Conservation (phyloP, 495 filamentous ascomycete genomes). For the Xylaria nigripes region DNA sequence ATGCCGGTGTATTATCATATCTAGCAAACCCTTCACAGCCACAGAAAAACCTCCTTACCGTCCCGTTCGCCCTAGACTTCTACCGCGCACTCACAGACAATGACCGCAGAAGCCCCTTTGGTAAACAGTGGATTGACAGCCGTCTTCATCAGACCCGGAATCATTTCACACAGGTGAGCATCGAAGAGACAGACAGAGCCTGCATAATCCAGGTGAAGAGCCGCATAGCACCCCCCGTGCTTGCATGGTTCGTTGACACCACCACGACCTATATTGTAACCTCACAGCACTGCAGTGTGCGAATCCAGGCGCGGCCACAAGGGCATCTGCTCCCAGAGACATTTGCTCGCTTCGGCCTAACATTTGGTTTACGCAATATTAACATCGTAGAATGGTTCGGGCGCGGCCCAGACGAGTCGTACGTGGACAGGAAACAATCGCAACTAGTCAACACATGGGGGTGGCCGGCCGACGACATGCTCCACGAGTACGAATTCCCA, state of each 20-base stretch:
- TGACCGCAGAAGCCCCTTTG: conserved; percentile 44
- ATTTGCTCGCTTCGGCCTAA: conserved; percentile 53
- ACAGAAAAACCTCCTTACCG: conserved; percentile 34
- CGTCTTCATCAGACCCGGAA: conserved; percentile 37
- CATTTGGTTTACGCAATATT: conserved; percentile 35
- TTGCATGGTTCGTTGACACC: conserved; percentile 53
- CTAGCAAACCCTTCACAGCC: conserved; percentile 22
- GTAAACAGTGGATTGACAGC: conserved; percentile 33
- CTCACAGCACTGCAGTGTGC: conserved; percentile 36
- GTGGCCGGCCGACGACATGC: conserved; percentile 35
- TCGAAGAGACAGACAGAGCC: conserved; percentile 25
- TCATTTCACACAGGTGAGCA: conserved; percentile 36
- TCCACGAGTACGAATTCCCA: conserved; percentile 55
- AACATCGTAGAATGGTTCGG: conserved; percentile 52
- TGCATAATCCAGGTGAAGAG: conserved; percentile 34
- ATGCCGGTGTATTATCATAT: conserved; percentile 30
- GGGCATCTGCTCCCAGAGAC: conserved; percentile 42
- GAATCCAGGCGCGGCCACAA: conserved; percentile 31
- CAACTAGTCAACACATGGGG: conserved; percentile 49
- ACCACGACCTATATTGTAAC: conserved; percentile 48
- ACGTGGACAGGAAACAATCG: conserved; percentile 53
- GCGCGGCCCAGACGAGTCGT: conserved; percentile 55
- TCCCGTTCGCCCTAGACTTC: conserved; percentile 37
- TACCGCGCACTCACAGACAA: conserved; percentile 58
- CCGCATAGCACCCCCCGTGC: conserved; percentile 50